phyloP scores from a whole-genome alignment of 2,329 filamentous ascomycete genomes.

The Hymenoscyphus linearis region DNA sequence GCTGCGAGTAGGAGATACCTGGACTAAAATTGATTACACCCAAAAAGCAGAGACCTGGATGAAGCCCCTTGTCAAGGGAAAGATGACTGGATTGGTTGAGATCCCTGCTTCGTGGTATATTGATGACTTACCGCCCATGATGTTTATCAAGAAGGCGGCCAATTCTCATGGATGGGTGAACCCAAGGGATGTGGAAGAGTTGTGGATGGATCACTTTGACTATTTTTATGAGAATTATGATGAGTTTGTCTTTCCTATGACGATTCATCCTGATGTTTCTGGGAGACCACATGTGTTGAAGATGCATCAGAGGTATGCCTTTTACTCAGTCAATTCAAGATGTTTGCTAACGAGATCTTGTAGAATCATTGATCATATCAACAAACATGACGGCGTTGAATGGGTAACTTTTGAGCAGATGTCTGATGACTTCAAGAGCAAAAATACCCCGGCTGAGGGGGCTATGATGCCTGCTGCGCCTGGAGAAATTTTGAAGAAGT shows the following conservation, averaged over 20 bases:
- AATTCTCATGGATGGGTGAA: conserved; percentile 57
- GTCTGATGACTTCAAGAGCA: conserved; percentile 66
- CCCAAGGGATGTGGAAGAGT: conserved; percentile 55
- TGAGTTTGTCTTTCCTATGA: conserved; percentile 73
- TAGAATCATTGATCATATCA: conserved; percentile 70
- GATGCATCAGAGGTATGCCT: conserved; percentile 62
- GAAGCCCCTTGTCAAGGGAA: conserved; percentile 56
- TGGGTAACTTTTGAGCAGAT: conserved; percentile 69
- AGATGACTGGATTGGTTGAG: conserved; percentile 58
- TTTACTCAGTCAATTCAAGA: neutral
- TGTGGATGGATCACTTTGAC: conserved; percentile 61
- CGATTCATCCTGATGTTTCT: conserved; percentile 68
- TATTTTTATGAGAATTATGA: conserved; percentile 75
- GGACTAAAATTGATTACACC: conserved; percentile 63
- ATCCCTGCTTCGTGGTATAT: conserved; percentile 60
- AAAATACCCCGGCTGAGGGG: conserved; percentile 50
- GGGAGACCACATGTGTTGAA: conserved; percentile 66
- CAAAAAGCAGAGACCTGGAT: conserved; percentile 60
- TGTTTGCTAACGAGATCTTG: neutral
- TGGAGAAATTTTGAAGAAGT: conserved; percentile 43
- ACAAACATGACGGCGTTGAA: conserved; percentile 53
- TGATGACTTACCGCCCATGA: conserved; percentile 62
- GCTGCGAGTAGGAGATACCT: conserved; percentile 57
- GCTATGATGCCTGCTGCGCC: conserved; percentile 55
- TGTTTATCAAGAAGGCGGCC: conserved; percentile 63